Percentiles rank a stretch among this genome's conserved stretches.
phyloP scores from a whole-genome alignment of 495 filamentous ascomycete genomes.

The Cudoniella acicularis region DNA sequence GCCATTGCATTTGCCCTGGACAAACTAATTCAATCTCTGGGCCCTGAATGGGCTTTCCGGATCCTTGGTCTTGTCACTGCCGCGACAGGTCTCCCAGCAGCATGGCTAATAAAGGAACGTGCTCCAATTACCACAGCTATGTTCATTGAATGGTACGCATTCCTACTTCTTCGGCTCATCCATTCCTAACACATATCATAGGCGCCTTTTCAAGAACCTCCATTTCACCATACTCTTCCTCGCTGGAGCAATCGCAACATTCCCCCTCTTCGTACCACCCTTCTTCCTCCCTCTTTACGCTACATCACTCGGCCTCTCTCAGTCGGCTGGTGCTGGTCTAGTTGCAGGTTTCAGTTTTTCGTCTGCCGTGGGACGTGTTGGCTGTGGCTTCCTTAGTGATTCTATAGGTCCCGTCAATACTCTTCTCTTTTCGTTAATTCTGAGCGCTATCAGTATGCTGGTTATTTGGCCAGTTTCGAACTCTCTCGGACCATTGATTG shows the following conservation, averaged over 20 bases:
- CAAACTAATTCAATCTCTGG: slow-evolving; percentile 57
- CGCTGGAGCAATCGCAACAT: slow-evolving; percentile 54
- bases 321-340: slow-evolving; percentile 65
- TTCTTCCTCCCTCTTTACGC: slow-evolving; percentile 50
- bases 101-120: slow-evolving; percentile 53
- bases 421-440: slow-evolving; percentile 26
- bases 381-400: slow-evolving; percentile 67
- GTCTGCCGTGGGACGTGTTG: slow-evolving; percentile 56
- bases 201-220: slow-evolving; percentile 45
- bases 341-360: slow-evolving; percentile 70
- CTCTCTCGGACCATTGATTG: slow-evolving; percentile 60
- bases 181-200: too few species aligned
- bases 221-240: slow-evolving; percentile 50
- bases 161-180: too few species aligned
- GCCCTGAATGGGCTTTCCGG: slow-evolving; percentile 64
- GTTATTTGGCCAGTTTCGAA: slow-evolving; percentile 59
- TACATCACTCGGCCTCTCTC: slow-evolving; percentile 52
- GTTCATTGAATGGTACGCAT: slow-evolving; percentile 47
- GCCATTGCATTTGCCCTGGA: slow-evolving; percentile 55
- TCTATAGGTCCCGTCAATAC: slow-evolving; percentile 63
- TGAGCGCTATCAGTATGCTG: slow-evolving; percentile 58
- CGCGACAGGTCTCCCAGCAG: slow-evolving; percentile 47
- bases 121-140: slow-evolving; percentile 36
- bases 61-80: slow-evolving; percentile 53
- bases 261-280: slow-evolving; percentile 57